Base-by-base conservation (phyloP, 2,329 filamentous ascomycete genomes). In the Diaporthe caulivora region DNA sequence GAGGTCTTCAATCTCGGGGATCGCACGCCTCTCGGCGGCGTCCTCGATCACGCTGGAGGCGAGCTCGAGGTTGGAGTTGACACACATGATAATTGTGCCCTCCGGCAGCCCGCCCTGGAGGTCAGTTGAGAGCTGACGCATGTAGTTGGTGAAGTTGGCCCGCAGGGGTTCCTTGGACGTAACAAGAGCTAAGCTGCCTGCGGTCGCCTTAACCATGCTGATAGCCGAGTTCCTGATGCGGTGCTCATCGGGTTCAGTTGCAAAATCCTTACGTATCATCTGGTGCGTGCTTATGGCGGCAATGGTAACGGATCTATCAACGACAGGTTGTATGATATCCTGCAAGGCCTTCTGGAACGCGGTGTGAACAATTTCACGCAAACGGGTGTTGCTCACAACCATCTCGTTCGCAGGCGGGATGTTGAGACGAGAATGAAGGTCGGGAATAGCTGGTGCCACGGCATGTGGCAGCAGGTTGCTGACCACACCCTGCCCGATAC, bases 81-180 rank as follows among this genome's bases (percentile, higher is more conserved):
- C 96, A 83, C 97, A 98, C 94, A 99, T 98, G 72, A 98, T 90
- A 75, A 99, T 97, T 42, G 97, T 94, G 9, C 97, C 97, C 84
- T 99, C 97, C 0, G 97, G 95, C 75, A 99, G 89, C 21, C 94
- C 94, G 70, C 94, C 93, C 70, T 94, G 92, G 49, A 97, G 89
- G 49, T 92, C 91, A 64, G 84, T 86, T 3, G 91, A 88, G n/a
- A 92, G 82, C 64, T 87, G 88, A 69, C 97, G 93, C 82, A 99
- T 95, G 80, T 98, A 97, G 83, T 98, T 99, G 70, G 94, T 97
- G 83, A 99, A 97, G 84, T 97, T 98, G 82, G 97, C 97, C 75
- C 97, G 92, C 21, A 99, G 87, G 21, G 97, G 97, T 82, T 99
- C 97, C 83, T 98, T 99, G 81, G 95, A 98, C 4, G 97, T 99